A percentile compares a stretch with the other conserved stretches of the same genome.
phyloP scores from a whole-genome alignment of 495 filamentous ascomycete genomes.

The Niebla homalea region DNA sequence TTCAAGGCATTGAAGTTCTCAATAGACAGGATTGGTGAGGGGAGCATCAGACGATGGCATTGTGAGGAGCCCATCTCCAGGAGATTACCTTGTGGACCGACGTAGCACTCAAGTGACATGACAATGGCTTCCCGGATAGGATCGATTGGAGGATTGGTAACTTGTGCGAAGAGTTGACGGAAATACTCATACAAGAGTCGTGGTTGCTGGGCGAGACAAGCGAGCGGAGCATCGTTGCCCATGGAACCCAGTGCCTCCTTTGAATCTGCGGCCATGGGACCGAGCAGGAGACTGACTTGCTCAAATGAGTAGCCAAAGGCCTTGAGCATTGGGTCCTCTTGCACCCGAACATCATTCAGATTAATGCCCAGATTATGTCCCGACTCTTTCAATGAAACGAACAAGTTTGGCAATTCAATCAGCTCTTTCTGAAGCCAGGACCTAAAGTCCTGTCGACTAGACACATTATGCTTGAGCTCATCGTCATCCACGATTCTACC shows the following conservation, averaged over 20 bases:
- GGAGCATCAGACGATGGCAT: slow-evolving; percentile 73
- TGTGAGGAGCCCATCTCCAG: slow-evolving; percentile 89
- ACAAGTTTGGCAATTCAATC: slow-evolving; percentile 65
- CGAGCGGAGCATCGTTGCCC: slow-evolving; percentile 95
- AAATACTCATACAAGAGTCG: slow-evolving; percentile 96
- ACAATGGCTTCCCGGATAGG: slow-evolving; percentile 97
- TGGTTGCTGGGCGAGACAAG: slow-evolving; percentile 79
- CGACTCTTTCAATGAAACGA: slow-evolving; percentile 41
- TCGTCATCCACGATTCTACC: slow-evolving; percentile 92
- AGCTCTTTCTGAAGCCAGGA: slow-evolving; percentile 82
- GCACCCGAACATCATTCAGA: slow-evolving; percentile 60
- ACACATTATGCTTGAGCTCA: slow-evolving; percentile 84
- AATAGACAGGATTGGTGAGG: slow-evolving; percentile 83
- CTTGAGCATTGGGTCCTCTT: slow-evolving; percentile 72
- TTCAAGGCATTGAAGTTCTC: slow-evolving; percentile 84
- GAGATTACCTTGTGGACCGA: slow-evolving; percentile 94
- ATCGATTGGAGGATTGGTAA: slow-evolving; percentile 98
- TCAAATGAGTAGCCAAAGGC: slow-evolving; percentile 96
- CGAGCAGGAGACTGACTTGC: slow-evolving; percentile 86
- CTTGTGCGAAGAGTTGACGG: slow-evolving; percentile 96
- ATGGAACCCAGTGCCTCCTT: slow-evolving; percentile 99
- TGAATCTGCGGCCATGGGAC: slow-evolving; percentile 95
- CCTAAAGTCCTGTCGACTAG: slow-evolving; percentile 73
- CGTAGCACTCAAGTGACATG: slow-evolving; percentile 97
- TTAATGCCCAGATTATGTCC: slow-evolving; percentile 50